A percentile compares a stretch with the other conserved stretches of the same genome.
Conservation (phyloP, 2,329 filamentous ascomycete genomes). For the Paramyrothecium sp. region DNA sequence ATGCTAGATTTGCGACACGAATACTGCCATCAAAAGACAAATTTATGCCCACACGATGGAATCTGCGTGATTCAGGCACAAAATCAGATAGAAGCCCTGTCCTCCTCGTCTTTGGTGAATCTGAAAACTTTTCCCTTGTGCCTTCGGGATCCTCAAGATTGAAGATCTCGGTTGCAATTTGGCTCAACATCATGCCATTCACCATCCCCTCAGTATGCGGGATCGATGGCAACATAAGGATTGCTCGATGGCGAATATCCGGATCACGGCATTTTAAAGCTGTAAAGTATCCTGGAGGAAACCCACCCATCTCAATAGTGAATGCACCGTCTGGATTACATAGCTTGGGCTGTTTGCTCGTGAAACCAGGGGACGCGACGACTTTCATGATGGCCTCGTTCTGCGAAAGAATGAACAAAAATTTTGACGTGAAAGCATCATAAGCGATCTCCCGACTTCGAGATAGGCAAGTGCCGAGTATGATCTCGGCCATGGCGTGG, state of each 20-base stretch:
- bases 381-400: neutral
- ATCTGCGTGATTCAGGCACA: neutral
- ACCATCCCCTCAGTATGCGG: neutral
- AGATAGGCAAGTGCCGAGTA: neutral
- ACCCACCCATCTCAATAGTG: neutral
- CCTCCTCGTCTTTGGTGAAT: neutral
- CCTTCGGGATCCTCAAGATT: neutral
- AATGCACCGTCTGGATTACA: neutral
- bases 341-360: neutral
- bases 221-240: neutral
- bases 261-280: neutral
- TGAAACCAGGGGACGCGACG: neutral
- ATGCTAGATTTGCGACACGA: neutral
- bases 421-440: neutral
- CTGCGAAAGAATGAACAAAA: neutral
- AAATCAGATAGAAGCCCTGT: neutral
- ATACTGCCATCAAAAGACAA: neutral
- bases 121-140: neutral
- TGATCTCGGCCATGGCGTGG: neutral
- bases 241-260: neutral
- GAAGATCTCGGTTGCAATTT: neutral
- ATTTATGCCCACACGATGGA: neutral
- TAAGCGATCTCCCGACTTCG: neutral
- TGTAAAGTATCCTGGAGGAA: neutral
- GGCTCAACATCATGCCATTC: neutral